Conservation (phyloP, 306 rosid genomes). For the Vigna angularis region DNA sequence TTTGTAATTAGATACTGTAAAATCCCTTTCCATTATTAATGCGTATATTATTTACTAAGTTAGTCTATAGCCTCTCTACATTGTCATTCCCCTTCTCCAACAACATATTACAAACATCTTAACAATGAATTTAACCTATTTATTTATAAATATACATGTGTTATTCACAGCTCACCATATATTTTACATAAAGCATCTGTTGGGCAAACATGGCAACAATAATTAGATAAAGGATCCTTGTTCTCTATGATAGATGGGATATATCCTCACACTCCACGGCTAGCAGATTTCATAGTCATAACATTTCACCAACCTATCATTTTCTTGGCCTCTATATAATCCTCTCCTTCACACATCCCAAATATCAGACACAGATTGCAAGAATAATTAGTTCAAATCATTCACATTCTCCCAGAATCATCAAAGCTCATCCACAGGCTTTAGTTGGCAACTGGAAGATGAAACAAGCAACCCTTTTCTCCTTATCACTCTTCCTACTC, state of each 20-base stretch:
- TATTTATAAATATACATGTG: not conserved
- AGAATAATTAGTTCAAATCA: conserved; percentile 27
- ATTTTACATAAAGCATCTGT: not conserved
- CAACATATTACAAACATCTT: not conserved
- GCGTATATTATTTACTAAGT: no score
- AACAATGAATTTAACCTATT: no score
- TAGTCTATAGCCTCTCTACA: not conserved
- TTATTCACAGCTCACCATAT: conserved; percentile 25
- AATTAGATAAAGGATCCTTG: conserved; percentile 18
- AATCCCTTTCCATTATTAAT: no score
- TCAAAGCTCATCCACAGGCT: not conserved
- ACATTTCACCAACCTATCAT: conserved; percentile 40
- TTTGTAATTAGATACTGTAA: no score
- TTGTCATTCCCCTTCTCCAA: not conserved
- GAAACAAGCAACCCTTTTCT: conserved; percentile 37
- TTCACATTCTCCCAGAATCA: conserved; percentile 14
- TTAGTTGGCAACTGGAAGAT: conserved; percentile 20
- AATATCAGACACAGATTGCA: conserved; percentile 24
- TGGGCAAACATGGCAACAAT: conserved; percentile 8
- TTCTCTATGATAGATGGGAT: conserved; percentile 27
- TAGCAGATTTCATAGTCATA: conserved; percentile 25
- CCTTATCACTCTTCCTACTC: conserved; percentile 34
- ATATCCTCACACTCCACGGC: conserved; percentile 35
- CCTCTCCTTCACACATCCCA: not conserved
- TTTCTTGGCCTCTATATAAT: conserved; percentile 30